phyloP scores from a whole-genome alignment of 2,329 filamentous ascomycete genomes.

The Emydomyces testavorans region DNA sequence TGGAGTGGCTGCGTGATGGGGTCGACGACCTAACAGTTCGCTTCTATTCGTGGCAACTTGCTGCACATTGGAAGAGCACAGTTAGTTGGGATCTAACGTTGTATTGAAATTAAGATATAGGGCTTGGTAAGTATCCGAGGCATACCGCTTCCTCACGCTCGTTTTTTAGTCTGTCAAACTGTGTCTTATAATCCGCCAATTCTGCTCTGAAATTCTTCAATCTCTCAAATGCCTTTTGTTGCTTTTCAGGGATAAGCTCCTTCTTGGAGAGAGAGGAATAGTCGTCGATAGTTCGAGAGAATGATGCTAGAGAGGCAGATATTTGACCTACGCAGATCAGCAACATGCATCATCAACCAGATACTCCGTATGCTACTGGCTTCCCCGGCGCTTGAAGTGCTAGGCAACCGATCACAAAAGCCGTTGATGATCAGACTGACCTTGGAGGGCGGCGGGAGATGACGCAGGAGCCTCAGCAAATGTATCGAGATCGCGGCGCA shows the following conservation, averaged over 20 bases:
- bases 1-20: slow-evolving; percentile 65
- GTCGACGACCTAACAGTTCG: slow-evolving; percentile 75
- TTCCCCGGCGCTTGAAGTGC: not conserved
- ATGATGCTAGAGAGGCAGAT: slow-evolving; percentile 65
- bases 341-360: no score
- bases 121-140: not conserved
- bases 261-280: slow-evolving; percentile 76
- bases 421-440: slow-evolving; percentile 20
- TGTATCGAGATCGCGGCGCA: slow-evolving; percentile 62
- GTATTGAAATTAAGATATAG: not conserved
- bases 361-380: no score
- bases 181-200: slow-evolving; percentile 63
- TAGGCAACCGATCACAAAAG: not conserved
- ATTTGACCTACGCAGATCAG: slow-evolving; percentile 48
- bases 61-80: slow-evolving; percentile 22
- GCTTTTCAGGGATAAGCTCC: slow-evolving; percentile 81
- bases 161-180: slow-evolving; percentile 66
- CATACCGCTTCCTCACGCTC: slow-evolving; percentile 61
- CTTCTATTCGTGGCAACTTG: slow-evolving; percentile 56
- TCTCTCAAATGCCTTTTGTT: slow-evolving; percentile 78
- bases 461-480: slow-evolving; percentile 50
- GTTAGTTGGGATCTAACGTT: not conserved
- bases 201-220: slow-evolving; percentile 76
- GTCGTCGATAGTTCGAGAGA: slow-evolving; percentile 83
- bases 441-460: slow-evolving; percentile 52